Evolutionary conservation across 2,329 filamentous ascomycete genomes (phyloP).

Genomic region (Rhynchosporium secalis): DNA sequence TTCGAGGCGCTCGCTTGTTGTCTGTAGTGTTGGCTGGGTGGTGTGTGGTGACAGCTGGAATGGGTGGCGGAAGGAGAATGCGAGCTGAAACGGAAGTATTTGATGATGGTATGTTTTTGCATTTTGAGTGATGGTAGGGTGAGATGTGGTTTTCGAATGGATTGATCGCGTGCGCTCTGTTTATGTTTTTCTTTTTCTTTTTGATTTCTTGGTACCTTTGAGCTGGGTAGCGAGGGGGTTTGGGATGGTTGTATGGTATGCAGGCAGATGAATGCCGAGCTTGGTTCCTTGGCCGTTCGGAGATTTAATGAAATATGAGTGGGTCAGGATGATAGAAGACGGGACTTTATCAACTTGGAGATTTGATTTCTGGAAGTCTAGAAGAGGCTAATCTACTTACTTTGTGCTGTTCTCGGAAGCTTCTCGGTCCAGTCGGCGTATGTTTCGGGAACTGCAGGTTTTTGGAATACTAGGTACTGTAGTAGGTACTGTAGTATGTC

Average conservation of each 20-base stretch:
- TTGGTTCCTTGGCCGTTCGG: no score
- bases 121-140: conserved; percentile 1
- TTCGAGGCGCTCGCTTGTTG: no score
- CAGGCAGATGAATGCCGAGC: no score
- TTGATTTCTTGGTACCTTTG: no score
- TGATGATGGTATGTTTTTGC: neutral
- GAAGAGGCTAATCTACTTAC: neutral
- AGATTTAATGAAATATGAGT: no score
- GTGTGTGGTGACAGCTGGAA: neutral
- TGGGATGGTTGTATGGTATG: no score
- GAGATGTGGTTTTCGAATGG: neutral
- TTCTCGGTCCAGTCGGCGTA: neutral
- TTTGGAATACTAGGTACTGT: neutral
- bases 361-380: neutral
- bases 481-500: neutral
- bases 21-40: neutral
- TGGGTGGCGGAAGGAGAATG: neutral
- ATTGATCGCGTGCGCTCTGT: neutral
- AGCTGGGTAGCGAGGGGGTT: no score
- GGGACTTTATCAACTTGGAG: neutral
- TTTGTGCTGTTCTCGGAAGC: no score
- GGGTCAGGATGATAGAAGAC: no score
- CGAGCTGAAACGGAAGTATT: conserved; percentile 1
- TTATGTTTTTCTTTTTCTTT: neutral
- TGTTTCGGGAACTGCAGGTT: neutral